phyloP scores from a whole-genome alignment of 768 basidiomycete species.

The Cystofilobasidium bisporidii region DNA sequence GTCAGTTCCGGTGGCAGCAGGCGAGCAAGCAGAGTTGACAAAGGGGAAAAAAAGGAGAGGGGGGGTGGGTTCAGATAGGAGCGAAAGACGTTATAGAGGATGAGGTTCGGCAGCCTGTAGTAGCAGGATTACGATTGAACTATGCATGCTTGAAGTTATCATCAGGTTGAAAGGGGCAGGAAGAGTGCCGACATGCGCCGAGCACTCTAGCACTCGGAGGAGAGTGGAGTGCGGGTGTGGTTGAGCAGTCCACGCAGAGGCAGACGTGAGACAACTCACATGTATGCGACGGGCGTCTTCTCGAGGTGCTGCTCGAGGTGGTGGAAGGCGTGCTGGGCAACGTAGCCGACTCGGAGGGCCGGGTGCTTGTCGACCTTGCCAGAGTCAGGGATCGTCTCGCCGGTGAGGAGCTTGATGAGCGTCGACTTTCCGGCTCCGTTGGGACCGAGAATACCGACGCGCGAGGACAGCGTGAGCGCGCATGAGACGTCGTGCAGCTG shows the following conservation, averaged over 20 bases:
- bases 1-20: no score
- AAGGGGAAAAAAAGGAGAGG: neutral
- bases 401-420: conserved; percentile 85
- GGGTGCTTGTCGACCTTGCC: conserved; percentile 92
- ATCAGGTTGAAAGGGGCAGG: no score
- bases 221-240: no score
- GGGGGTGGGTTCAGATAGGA: no score
- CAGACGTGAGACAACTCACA: conserved; percentile 40
- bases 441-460: conserved; percentile 82
- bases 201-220: no score
- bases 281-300: conserved; percentile 92
- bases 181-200: no score
- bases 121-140: no score
- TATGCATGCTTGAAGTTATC: no score
- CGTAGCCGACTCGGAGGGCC: conserved; percentile 84
- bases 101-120: no score
- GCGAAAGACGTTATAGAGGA: no score
- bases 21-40: no score
- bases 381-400: conserved; percentile 82
- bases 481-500: conserved; percentile 81
- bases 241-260: neutral
- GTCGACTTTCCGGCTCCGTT: conserved; percentile 97
- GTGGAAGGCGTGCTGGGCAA: conserved; percentile 96
- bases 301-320: conserved; percentile 87
- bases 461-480: conserved; percentile 85